These are phyloP conservation scores for Pythium phragmiticola DNA, from an alignment of 352 stramenopile genomes.

Conservation along the genomic window DNA sequence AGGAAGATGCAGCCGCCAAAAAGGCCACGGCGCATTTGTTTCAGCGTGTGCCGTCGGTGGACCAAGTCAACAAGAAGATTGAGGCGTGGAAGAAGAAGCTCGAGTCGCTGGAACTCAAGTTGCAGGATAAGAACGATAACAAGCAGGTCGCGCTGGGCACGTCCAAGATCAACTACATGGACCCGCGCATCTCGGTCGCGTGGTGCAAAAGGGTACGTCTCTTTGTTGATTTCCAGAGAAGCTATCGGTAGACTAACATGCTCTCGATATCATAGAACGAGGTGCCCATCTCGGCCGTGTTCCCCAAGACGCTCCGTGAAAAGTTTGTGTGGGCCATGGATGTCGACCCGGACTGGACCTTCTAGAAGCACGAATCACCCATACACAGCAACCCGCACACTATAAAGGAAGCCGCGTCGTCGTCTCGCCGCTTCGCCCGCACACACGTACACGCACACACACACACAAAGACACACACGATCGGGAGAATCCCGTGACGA, in stretches of 20 bases:
- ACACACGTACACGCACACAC: too few relatives aligned
- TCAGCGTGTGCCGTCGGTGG: conserved; percentile 84
- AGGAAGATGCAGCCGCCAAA: conserved; percentile 84
- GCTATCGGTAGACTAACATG: too few relatives aligned
- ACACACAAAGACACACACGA: too few relatives aligned
- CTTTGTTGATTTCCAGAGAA: too few relatives aligned
- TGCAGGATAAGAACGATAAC: conserved; percentile 99
- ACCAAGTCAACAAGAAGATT: conserved; percentile 95
- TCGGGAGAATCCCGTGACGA: not conserved
- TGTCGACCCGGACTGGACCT: conserved; percentile 95
- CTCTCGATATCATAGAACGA: conserved; percentile 62
- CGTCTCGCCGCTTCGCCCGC: too few relatives aligned
- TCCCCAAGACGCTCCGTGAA: conserved; percentile 97
- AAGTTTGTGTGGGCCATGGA: conserved; percentile 99
- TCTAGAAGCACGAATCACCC: conserved; percentile 46
- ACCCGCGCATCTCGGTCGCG: conserved; percentile 98
- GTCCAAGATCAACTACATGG: conserved; percentile 99
- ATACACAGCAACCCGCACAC: not conserved
- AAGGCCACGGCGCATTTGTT: conserved; percentile 95
- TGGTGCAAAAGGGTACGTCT: conserved; percentile 98
- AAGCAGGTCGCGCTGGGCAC: conserved; percentile 98
- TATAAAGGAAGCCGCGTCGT: not conserved
- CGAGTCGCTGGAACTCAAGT: conserved; percentile 82
- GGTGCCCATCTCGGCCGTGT: conserved; percentile 98
- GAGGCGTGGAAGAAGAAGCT: conserved; percentile 95